A percentile compares a stretch with the other conserved stretches of the same genome.
Conservation (phyloP, 192 early-diverging fungal genomes). For the Coemansia sp. region DNA sequence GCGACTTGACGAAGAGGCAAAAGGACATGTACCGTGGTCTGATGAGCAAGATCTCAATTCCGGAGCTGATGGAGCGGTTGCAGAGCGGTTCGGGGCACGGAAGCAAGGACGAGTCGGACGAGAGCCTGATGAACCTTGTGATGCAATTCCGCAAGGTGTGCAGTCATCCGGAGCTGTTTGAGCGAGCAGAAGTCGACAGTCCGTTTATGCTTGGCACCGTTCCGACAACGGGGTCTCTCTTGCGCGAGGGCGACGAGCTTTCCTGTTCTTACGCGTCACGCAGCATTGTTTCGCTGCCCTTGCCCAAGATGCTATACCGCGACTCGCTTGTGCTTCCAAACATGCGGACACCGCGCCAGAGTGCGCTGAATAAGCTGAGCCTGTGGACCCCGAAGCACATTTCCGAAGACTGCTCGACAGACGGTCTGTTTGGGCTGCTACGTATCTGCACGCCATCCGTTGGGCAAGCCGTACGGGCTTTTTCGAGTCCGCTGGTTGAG, state of each 20-base stretch:
- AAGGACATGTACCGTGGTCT: conserved; percentile 70
- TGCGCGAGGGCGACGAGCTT: conserved; percentile 61
- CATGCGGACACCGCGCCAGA: conserved; percentile 19
- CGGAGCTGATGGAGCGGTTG: conserved; percentile 70
- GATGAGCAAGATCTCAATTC: conserved; percentile 74
- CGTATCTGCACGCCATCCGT: conserved; percentile 42
- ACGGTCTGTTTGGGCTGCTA: conserved; percentile 31
- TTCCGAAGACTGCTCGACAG: conserved; percentile 5
- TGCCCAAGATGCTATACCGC: conserved; percentile 70
- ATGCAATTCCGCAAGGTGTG: conserved; percentile 93
- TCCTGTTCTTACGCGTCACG: conserved; percentile 63
- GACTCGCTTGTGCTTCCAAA: conserved; percentile 46
- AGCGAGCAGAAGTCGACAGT: conserved; percentile 76
- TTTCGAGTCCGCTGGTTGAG: conserved; percentile 23
- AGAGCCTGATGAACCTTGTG: conserved; percentile 90
- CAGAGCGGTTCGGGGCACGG: conserved; percentile 49
- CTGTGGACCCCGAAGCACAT: conserved; percentile 36
- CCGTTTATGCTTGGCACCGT: conserved; percentile 66
- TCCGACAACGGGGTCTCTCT: conserved; percentile 60
- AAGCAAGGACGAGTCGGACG: conserved; percentile 68
- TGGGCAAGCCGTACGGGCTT: conserved; percentile 19
- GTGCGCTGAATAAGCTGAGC: conserved; percentile 22
- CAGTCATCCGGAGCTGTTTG: conserved; percentile 86
- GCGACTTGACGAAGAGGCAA: conserved; percentile 75
- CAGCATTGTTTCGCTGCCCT: conserved; percentile 60